Conservation (phyloP, 2,329 filamentous ascomycete species). For the Exophiala viscosa region DNA sequence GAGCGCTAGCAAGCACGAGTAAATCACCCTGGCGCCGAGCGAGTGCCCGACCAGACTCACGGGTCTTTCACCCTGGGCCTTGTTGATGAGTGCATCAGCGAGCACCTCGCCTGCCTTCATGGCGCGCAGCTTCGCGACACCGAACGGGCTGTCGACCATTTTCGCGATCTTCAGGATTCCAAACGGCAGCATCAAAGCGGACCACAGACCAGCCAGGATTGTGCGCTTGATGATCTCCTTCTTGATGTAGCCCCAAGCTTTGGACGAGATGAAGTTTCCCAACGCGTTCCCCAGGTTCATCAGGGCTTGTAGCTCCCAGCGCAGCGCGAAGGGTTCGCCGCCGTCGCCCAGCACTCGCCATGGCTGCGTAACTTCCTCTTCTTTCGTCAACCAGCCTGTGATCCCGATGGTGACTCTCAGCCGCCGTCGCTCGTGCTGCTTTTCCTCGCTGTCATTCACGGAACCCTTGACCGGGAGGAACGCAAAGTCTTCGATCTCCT, state of each 20-base stretch:
- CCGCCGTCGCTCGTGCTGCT: conserved; percentile 41
- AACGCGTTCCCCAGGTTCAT: conserved; percentile 68
- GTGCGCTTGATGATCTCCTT: conserved; percentile 68
- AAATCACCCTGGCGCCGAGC: conserved; percentile 69
- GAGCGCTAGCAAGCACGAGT: conserved; percentile 66
- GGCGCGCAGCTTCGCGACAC: conserved; percentile 62
- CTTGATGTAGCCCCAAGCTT: conserved; percentile 66
- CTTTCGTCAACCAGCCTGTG: conserved; percentile 68
- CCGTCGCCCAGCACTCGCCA: conserved; percentile 67
- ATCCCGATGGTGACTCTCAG: conserved; percentile 70
- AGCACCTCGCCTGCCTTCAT: conserved; percentile 70
- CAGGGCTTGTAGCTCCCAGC: conserved; percentile 70
- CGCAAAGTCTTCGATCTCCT: conserved; percentile 74
- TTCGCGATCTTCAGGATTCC: conserved; percentile 57
- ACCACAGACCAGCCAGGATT: conserved; percentile 53
- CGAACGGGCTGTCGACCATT: conserved; percentile 70
- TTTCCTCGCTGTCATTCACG: conserved; percentile 31
- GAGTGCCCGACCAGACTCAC: conserved; percentile 71
- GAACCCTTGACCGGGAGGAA: conserved; percentile 59
- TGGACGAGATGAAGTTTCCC: conserved; percentile 65
- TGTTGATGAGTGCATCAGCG: conserved; percentile 70
- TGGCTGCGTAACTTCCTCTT: conserved; percentile 61
- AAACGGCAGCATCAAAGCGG: conserved; percentile 52
- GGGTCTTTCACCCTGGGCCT: conserved; percentile 68
- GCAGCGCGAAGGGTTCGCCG: conserved; percentile 66